A percentile compares a stretch with the other conserved stretches of the same genome.
Evolutionary conservation across 805 yeast genomes (phyloP).

Genomic region (Candida sanyiensis): DNA sequence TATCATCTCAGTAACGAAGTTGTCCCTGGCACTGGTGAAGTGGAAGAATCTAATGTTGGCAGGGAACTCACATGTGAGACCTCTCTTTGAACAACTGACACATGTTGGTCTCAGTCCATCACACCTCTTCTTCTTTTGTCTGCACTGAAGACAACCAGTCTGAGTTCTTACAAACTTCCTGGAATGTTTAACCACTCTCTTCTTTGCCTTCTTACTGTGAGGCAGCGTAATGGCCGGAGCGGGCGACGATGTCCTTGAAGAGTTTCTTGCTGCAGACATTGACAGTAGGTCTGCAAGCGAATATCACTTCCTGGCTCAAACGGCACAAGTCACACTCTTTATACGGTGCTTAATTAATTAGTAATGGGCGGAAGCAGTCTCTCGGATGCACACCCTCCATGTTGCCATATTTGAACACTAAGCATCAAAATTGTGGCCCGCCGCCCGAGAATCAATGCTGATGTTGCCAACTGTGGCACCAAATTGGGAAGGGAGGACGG

Average conservation of each 20-base stretch:
- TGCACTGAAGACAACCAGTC: constrained; percentile 26
- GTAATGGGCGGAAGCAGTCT: too few species aligned
- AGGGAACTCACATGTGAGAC: constrained; percentile 22
- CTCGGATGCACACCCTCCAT: too few species aligned
- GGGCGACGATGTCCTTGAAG: neutral
- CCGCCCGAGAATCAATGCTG: too few species aligned
- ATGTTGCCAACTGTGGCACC: too few species aligned
- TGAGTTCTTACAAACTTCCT: constrained; percentile 26
- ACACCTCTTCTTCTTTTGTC: constrained; percentile 28
- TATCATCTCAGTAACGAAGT: neutral
- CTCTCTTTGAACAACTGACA: constrained; percentile 23
- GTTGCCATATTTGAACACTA: too few species aligned
- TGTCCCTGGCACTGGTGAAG: constrained; percentile 4
- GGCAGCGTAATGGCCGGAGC: neutral
- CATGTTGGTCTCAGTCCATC: constrained; percentile 25
- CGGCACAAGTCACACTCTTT: too few species aligned
- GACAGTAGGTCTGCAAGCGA: too few species aligned
- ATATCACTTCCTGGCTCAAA: too few species aligned
- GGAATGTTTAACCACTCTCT: constrained; percentile 21
- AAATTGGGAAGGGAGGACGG: too few species aligned
- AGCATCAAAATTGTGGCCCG: too few species aligned
- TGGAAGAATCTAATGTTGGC: constrained; percentile 24
- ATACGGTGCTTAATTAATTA: too few species aligned
- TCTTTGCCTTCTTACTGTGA: constrained; percentile 2
- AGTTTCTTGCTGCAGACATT: neutral